A percentile compares a stretch with the other conserved stretches of the same genome.
Evolutionary conservation across 2,329 filamentous ascomycete species (phyloP).

Genomic region (Pseudogymnoascus sp.): DNA sequence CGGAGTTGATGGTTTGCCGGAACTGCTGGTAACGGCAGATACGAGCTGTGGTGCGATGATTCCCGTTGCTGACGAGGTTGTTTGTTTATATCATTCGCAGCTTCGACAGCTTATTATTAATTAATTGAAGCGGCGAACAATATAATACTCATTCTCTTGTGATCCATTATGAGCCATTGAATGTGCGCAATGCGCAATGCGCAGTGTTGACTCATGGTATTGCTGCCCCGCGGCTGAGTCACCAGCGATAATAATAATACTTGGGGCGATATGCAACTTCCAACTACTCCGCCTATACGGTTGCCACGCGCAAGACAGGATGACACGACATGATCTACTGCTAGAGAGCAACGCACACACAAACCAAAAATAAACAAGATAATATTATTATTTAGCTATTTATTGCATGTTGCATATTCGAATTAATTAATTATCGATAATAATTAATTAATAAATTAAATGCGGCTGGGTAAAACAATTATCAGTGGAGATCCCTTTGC

Average conservation of each 20-base stretch:
- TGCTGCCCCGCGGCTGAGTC: background rate
- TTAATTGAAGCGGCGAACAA: background rate
- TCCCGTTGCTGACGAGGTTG: background rate
- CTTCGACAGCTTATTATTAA: constrained; percentile 2
- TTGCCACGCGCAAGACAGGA: constrained; percentile 23
- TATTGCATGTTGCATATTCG: background rate
- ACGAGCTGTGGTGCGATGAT: background rate
- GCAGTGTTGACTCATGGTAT: background rate
- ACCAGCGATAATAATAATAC: constrained; percentile 21
- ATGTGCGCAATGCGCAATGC: constrained; percentile 20
- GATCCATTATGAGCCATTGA: constrained; percentile 18
- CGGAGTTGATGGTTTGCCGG: background rate
- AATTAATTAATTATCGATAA: background rate
- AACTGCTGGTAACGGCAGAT: background rate
- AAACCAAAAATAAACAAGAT: constrained; percentile 11
- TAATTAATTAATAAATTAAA: background rate
- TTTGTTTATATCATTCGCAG: background rate
- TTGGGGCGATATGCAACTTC: constrained; percentile 15
- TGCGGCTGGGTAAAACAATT: constrained; percentile 1
- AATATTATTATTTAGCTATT: background rate
- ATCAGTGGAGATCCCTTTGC: background rate
- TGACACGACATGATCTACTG: background rate
- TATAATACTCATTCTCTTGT: background rate
- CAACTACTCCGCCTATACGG: constrained; percentile 15
- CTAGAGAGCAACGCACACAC: background rate